Percentiles rank a stretch among this genome's conserved stretches.
phyloP scores from a whole-genome alignment of 2,329 filamentous ascomycete species.

The Arthroderma uncinatum region DNA sequence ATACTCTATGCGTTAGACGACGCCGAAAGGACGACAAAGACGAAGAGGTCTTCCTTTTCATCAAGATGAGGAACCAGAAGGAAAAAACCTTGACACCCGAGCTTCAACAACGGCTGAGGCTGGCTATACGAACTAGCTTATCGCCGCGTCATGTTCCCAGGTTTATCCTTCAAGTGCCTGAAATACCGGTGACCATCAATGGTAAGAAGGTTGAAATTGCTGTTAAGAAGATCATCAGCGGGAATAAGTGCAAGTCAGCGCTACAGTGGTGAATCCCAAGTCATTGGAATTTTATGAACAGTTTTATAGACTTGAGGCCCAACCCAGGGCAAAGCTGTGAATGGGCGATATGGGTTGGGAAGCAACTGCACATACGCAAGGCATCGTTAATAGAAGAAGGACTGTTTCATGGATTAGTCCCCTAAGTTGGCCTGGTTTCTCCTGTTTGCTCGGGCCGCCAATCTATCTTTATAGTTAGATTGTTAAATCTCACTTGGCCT shows the following conservation, averaged over 20 bases:
- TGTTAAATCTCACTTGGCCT: not conserved
- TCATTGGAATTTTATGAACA: slow-evolving; percentile 26
- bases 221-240: slow-evolving; percentile 34
- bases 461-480: not conserved
- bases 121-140: slow-evolving; percentile 19
- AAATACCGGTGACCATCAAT: slow-evolving; percentile 38
- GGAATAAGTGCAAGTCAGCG: slow-evolving; percentile 29
- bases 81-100: slow-evolving; percentile 17
- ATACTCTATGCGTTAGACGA: slow-evolving; percentile 32
- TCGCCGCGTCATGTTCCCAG: slow-evolving; percentile 33
- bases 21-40: slow-evolving; percentile 27
- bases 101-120: slow-evolving; percentile 14
- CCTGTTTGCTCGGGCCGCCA: too few species aligned
- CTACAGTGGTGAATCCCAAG: slow-evolving; percentile 33
- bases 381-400: too few species aligned
- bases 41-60: slow-evolving; percentile 33
- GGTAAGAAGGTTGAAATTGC: slow-evolving; percentile 39
- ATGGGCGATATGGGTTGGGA: slow-evolving; percentile 3
- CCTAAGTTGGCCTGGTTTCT: too few species aligned
- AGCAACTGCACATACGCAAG: too few species aligned
- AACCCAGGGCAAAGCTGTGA: slow-evolving; percentile 14
- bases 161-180: slow-evolving; percentile 30
- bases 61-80: slow-evolving; percentile 25
- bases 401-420: not conserved
- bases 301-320: slow-evolving; percentile 16